phyloP scores from a whole-genome alignment of 352 stramenopile genomes.

The Phytopythium boreale region DNA sequence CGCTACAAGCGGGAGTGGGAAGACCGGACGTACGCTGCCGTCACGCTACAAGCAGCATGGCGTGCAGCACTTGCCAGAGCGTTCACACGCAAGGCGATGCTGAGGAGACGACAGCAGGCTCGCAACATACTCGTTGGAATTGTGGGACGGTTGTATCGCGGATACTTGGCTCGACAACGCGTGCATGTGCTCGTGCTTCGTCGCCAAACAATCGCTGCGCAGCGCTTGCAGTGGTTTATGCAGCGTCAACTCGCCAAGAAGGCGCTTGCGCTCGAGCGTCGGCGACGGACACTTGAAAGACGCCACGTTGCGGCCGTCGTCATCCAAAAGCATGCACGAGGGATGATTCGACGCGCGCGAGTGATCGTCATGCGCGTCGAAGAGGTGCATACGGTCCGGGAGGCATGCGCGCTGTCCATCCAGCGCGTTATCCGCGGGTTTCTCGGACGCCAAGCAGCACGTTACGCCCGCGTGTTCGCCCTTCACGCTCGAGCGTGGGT shows the following conservation, averaged over 20 bases:
- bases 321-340: slow-evolving; percentile 43
- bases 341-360: slow-evolving; percentile 19
- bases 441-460: slow-evolving; percentile 27
- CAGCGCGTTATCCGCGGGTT: slow-evolving; percentile 49
- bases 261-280: slow-evolving; percentile 16
- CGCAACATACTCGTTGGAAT: slow-evolving; percentile 23
- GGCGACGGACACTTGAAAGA: slow-evolving; percentile 11
- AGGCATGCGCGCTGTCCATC: slow-evolving; percentile 49
- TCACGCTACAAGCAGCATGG: slow-evolving; percentile 38
- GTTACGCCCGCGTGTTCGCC: slow-evolving; percentile 25
- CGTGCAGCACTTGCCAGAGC: slow-evolving; percentile 21
- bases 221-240: slow-evolving; percentile 38
- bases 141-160: slow-evolving; percentile 32
- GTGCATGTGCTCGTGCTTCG: slow-evolving; percentile 33
- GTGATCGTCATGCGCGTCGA: slow-evolving; percentile 31
- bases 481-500: slow-evolving; percentile 26
- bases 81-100: slow-evolving; percentile 20
- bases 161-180: slow-evolving; percentile 42
- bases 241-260: slow-evolving; percentile 33
- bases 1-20: slow-evolving; percentile 22
- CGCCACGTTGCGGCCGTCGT: slow-evolving; percentile 31
- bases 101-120: slow-evolving; percentile 20
- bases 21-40: slow-evolving; percentile 10
- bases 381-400: slow-evolving; percentile 32
- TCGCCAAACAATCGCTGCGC: slow-evolving; percentile 24